These are phyloP conservation scores for Macadamia integrifolia DNA, from an alignment of 164 flowering plant genomes.

Conservation along the genomic window DNA sequence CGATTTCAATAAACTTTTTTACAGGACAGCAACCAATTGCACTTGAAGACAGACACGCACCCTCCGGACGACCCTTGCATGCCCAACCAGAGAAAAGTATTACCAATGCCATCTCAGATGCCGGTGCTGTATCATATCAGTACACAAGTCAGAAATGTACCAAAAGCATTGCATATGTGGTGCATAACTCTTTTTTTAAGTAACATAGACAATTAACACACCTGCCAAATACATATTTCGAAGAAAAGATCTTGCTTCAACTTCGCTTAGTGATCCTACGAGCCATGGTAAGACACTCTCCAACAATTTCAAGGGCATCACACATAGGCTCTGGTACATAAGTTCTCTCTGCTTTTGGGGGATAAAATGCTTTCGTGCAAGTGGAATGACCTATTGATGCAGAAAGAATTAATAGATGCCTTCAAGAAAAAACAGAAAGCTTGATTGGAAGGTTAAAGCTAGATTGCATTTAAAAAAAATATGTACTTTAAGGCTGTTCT, in stretches of 20 bases:
- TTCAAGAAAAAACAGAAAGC: not conserved
- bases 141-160: slow-evolving; percentile 3
- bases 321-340: slow-evolving; percentile 76
- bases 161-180: not conserved
- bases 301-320: slow-evolving; percentile 85
- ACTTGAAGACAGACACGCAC: slow-evolving; percentile 56
- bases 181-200: not conserved
- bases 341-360: slow-evolving; percentile 66
- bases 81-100: slow-evolving; percentile 97
- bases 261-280: slow-evolving; percentile 63
- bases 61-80: slow-evolving; percentile 63
- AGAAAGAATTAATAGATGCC: slow-evolving; percentile 3
- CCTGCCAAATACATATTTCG: slow-evolving; percentile 88
- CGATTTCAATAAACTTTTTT: slow-evolving; percentile 23
- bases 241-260: slow-evolving; percentile 65
- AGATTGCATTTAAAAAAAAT: too few species aligned
- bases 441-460: too few species aligned
- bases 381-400: slow-evolving; percentile 74
- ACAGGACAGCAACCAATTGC: slow-evolving; percentile 57
- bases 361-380: slow-evolving; percentile 72
- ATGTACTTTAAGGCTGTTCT: too few species aligned
- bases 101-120: slow-evolving; percentile 70
- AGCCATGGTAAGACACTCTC: slow-evolving; percentile 94
- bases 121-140: slow-evolving; percentile 64
- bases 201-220: slow-evolving; percentile 11